Base-by-base conservation (phyloP, 2,329 filamentous ascomycete genomes). In the Sphaerulina musiva region DNA sequence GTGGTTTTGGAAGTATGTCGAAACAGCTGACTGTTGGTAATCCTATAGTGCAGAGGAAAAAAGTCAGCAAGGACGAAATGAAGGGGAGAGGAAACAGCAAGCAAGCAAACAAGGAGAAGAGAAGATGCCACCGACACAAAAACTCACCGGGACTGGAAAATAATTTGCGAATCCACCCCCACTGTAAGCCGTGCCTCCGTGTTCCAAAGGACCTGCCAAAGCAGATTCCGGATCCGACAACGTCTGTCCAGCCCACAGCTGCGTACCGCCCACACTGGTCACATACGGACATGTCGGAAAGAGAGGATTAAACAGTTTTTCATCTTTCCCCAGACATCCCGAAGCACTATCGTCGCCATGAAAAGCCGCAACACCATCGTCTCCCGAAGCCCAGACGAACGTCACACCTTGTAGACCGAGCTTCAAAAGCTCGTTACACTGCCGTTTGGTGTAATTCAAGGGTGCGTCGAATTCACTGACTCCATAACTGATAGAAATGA, bases 401-500 rank as follows among this genome's bases (percentile, higher is more conserved):
- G 29, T 64, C 70, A 58, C 75, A 71, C 23, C 74, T 46, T 75
- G 73, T 44, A 74, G 68, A 10, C 73, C 74, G 10, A 78, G 71
- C 57, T 78, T 76, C 51, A 74, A 69, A 61, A 67, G 74, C 32
- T 72, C 56, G 39, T 69, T 68, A 57, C 69, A 72, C 58, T 73
- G 70, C 0, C 70, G 65, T 56, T 74, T 70, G 53, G 77, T 74
- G 66, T 83, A 83, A 59, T 69, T 70, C 4, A 71, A 64, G 0
- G 80, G 79, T 20, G 80, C 70, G 29, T 76, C 75, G 1, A 67
- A 66, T 66, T 82, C 79, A 34, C 73, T 71, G 42, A 76, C 76
- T 43, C 77, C 78, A 64, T 82, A 83, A 4, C 77, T 80, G 60
- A 81, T 76, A 36, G 74, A 77, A 54, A 83, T 73, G 2, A 80